Base-by-base conservation (phyloP, 176 grass and related monocot species). In the Raddia guianensis region DNA sequence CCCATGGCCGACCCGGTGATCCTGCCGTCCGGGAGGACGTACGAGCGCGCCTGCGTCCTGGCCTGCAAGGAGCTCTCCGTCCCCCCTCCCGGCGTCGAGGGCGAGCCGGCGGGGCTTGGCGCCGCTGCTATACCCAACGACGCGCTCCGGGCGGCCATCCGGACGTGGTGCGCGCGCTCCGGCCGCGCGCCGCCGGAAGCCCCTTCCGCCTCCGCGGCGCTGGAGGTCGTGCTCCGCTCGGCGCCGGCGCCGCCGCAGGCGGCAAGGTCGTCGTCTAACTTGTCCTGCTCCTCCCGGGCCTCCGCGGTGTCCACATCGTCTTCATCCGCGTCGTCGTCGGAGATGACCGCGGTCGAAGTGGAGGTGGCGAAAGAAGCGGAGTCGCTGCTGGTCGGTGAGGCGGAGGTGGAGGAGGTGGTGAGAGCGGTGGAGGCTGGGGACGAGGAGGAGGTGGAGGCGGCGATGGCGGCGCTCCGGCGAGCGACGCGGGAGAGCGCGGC, bases 1-100 rank as follows among this genome's bases (percentile, higher is more conserved):
- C 80, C 88, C 46, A 91, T 94, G 92, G 86, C 68, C 0, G 92
- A 94, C 49, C 89, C 92, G 34, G 92, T 91, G 63, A 91, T 94
- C 83, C 60, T 89, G 12, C 65, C 86, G 20, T 84, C 83, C 5
- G 92, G 92, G 6, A 19, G 55, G 43, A 94, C 92, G 76, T 94
- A 84, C 68, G 89, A 94, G 86, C 72, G 83, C 48, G 82, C 70
- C 6, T 91, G 89, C 78, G 82, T 94, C 54, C 27, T 65, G 35
- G 86, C 92, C 2, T 94, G 92, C 64, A 53, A 59, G 8, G 76
- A 89, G 32, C 92, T 94, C 47, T 37, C 76, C 1, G 80, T 91
- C 72, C 33, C 8, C n/a, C 72, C 66, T 9, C 49, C 88, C 35
- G 54, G 56, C 27, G 64, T 72, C 21, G 37, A 8, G 70, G 27